These are phyloP conservation scores for Aspergillus indologenus DNA, from an alignment of 495 filamentous ascomycete species.

Conservation along the genomic window DNA sequence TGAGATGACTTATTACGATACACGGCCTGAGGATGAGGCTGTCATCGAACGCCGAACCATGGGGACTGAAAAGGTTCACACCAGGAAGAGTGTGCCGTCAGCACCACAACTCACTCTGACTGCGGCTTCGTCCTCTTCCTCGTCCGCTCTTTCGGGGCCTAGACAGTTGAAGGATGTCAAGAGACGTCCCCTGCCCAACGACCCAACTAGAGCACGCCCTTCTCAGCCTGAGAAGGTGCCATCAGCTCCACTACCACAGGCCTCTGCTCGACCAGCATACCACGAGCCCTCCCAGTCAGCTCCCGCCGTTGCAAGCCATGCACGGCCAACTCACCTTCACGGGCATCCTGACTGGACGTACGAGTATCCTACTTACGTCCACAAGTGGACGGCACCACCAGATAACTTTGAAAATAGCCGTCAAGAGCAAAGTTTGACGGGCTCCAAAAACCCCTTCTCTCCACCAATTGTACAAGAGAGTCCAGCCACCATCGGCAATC, in stretches of 20 bases:
- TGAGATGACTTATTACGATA: constrained; percentile 95
- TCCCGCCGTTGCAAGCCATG: constrained; percentile 16
- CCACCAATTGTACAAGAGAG: neutral
- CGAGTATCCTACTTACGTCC: constrained; percentile 30
- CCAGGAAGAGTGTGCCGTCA: constrained; percentile 20
- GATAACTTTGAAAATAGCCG: no score
- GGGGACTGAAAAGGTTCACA: constrained; percentile 33
- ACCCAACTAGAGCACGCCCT: neutral
- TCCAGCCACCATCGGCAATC: neutral
- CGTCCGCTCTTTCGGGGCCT: constrained; percentile 52
- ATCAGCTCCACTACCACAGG: neutral
- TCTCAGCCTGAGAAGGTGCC: neutral
- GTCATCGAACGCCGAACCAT: constrained; percentile 53
- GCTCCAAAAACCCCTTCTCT: neutral
- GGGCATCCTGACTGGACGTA: constrained; percentile 24
- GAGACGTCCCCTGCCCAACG: constrained; percentile 67
- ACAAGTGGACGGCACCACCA: constrained; percentile 27
- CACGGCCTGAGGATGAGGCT: constrained; percentile 71
- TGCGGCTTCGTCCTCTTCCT: constrained; percentile 1
- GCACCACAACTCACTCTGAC: neutral
- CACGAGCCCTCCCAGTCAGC: constrained; percentile 26
- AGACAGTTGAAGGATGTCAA: constrained; percentile 62
- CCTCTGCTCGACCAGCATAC: constrained; percentile 23
- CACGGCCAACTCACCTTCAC: constrained; percentile 22
- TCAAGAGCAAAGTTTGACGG: neutral